phyloP scores from a whole-genome alignment of 2,329 filamentous ascomycete genomes.

The Phaeosphaeriaceae sp. region DNA sequence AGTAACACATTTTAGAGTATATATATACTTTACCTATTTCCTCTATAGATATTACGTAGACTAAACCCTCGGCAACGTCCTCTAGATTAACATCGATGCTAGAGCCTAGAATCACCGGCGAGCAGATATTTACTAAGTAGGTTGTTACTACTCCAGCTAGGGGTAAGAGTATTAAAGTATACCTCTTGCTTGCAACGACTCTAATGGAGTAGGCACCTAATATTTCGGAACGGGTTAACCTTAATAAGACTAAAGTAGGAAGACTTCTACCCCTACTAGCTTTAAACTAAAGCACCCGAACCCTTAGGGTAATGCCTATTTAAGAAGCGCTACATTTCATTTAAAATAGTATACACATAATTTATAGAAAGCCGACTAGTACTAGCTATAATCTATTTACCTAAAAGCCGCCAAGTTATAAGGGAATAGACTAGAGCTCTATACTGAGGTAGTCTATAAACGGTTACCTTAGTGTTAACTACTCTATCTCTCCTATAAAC shows the following conservation, averaged over 20 bases:
- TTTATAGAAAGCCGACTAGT: no score
- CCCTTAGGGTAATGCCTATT: no score
- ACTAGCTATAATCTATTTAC: no score
- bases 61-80: neutral
- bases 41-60: neutral
- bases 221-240: neutral
- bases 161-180: constrained; percentile 1
- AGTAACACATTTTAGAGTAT: neutral
- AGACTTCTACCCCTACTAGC: neutral
- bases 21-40: constrained; percentile 2
- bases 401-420: no score
- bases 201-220: neutral
- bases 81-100: neutral
- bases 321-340: no score
- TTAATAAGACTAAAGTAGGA: neutral
- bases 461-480: constrained; percentile 23
- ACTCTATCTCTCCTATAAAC: constrained; percentile 28
- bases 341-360: no score
- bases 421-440: no score
- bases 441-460: constrained; percentile 18
- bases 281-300: constrained; percentile 2
- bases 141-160: constrained; percentile 1
- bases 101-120: constrained; percentile 8
- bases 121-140: constrained; percentile 11
- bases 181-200: constrained; percentile 3